Conservation (phyloP, 2,329 filamentous ascomycete species). For the Arthroderma sp. region DNA sequence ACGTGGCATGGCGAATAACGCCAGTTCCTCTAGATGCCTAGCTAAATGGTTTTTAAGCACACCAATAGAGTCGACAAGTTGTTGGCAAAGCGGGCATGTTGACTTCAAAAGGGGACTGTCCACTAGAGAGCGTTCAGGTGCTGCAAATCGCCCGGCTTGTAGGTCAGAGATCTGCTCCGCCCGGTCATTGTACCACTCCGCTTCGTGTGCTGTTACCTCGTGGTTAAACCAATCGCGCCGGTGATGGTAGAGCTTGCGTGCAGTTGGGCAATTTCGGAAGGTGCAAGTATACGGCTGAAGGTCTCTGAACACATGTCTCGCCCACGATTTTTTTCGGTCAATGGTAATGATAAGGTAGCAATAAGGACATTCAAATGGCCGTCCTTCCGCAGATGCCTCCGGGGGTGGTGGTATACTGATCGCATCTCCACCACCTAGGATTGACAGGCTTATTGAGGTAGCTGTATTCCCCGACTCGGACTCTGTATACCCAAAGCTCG, state of each 20-base stretch:
- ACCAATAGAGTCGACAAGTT: not conserved
- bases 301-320: slow-evolving; percentile 27
- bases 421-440: no score
- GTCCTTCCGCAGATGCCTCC: no score
- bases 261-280: slow-evolving; percentile 14
- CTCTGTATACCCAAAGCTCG: no score
- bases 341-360: no score
- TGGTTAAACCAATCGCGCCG: slow-evolving; percentile 10
- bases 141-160: no score
- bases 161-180: not conserved
- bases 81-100: not conserved
- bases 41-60: slow-evolving; percentile 10
- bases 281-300: slow-evolving; percentile 29
- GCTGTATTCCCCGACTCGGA: no score
- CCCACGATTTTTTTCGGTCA: slow-evolving; percentile 16
- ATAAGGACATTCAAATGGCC: no score
- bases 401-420: no score
- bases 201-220: not conserved
- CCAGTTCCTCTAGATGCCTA: slow-evolving; percentile 13
- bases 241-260: slow-evolving; percentile 13
- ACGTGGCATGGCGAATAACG: slow-evolving; percentile 10
- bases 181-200: not conserved
- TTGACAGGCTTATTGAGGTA: no score
- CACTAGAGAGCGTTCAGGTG: not conserved
- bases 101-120: no score